Evolutionary conservation across 2,329 filamentous ascomycete species (phyloP).

Genomic region (Fusarium lyarnte): DNA sequence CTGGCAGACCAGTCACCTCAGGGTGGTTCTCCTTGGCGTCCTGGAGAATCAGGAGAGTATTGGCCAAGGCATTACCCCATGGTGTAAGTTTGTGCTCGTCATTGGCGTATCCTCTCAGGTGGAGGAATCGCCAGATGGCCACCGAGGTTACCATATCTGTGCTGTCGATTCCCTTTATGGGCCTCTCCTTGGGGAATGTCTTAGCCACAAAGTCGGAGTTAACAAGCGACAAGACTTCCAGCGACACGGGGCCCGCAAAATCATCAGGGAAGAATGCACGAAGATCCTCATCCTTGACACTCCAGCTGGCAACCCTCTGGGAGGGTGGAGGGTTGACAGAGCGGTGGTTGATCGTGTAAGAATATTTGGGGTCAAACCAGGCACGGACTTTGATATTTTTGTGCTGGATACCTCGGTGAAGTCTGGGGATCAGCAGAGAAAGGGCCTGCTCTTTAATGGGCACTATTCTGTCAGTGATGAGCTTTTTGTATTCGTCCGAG

Average conservation of each 20-base stretch:
- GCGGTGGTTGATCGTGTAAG: constrained; percentile 73
- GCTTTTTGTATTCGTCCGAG: constrained; percentile 80
- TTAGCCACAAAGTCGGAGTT: constrained; percentile 75
- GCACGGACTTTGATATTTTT: constrained; percentile 80
- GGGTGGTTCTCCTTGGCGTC: constrained; percentile 59
- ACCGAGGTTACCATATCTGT: constrained; percentile 76
- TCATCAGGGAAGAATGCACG: constrained; percentile 58
- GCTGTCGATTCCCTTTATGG: constrained; percentile 70
- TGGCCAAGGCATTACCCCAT: constrained; percentile 84
- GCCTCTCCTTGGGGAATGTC: constrained; percentile 69
- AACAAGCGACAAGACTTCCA: constrained; percentile 73
- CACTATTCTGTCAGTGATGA: constrained; percentile 79
- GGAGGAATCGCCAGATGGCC: constrained; percentile 87
- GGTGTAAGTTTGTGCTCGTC: constrained; percentile 79
- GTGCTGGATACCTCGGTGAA: constrained; percentile 85
- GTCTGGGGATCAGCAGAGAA: constrained; percentile 78
- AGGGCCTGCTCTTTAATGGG: constrained; percentile 80
- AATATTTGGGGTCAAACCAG: constrained; percentile 82
- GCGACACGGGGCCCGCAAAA: constrained; percentile 56
- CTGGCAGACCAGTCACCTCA: constrained; percentile 67
- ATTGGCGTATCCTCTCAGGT: constrained; percentile 87
- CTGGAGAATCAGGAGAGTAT: constrained; percentile 71
- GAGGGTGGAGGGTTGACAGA: constrained; percentile 59
- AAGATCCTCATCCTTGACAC: constrained; percentile 70
- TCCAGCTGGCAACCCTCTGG: constrained; percentile 70